Evolutionary conservation across 495 filamentous ascomycete species (phyloP).

Genomic region (Lentithecium fluviatile): DNA sequence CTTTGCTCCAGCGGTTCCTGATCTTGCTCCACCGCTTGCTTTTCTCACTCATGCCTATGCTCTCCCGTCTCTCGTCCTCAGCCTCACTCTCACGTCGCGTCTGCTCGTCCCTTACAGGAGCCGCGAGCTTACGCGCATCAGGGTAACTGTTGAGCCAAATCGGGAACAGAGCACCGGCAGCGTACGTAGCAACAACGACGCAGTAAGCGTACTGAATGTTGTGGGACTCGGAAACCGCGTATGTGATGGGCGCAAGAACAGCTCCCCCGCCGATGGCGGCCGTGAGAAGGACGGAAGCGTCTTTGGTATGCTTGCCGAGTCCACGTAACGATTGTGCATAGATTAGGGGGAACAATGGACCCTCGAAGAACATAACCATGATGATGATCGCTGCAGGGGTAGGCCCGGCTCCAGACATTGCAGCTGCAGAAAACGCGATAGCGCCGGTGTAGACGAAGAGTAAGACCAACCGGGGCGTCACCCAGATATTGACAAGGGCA

Average conservation of each 20-base stretch:
- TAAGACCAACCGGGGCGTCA: slow-evolving; percentile 65
- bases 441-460: slow-evolving; percentile 55
- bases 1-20: slow-evolving; percentile 6
- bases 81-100: slow-evolving; percentile 8
- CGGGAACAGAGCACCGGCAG: slow-evolving; percentile 58
- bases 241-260: slow-evolving; percentile 56
- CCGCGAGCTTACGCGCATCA: slow-evolving; percentile 60
- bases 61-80: slow-evolving; percentile 14
- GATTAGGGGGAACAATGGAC: slow-evolving; percentile 59
- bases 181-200: slow-evolving; percentile 59
- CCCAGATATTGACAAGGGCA: slow-evolving; percentile 53
- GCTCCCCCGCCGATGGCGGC: slow-evolving; percentile 58
- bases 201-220: slow-evolving; percentile 53
- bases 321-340: slow-evolving; percentile 62
- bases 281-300: slow-evolving; percentile 54
- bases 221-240: slow-evolving; percentile 42
- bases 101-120: slow-evolving; percentile 38
- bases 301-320: slow-evolving; percentile 60
- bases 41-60: background rate
- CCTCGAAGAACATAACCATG: slow-evolving; percentile 61
- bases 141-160: slow-evolving; percentile 58
- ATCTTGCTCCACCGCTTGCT: slow-evolving; percentile 7
- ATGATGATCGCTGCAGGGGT: slow-evolving; percentile 53
- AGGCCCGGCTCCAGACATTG: slow-evolving; percentile 53
- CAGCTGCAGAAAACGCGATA: slow-evolving; percentile 55